Percentiles rank a stretch among this genome's conserved stretches.
Evolutionary conservation across 768 basidiomycete species (phyloP).

Genomic region (Albatrellus ellisii): DNA sequence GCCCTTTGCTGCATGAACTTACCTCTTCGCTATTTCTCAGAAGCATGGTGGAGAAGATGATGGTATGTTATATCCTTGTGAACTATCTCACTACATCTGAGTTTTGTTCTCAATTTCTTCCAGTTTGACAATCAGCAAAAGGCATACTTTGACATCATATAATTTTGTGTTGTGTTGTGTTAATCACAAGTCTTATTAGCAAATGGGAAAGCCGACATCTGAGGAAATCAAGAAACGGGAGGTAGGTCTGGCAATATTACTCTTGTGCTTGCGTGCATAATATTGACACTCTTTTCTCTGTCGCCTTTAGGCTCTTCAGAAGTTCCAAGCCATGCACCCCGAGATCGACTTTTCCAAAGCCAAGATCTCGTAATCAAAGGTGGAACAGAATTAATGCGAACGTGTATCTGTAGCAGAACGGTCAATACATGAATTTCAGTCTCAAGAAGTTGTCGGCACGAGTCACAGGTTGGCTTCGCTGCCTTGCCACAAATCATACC

Average conservation of each 20-base stretch:
- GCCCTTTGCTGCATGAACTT: neutral
- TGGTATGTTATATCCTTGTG: too few relatives aligned
- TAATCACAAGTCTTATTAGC: conserved; percentile 29
- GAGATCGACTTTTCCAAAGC: conserved; percentile 93
- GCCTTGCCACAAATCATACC: too few relatives aligned
- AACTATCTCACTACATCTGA: too few relatives aligned
- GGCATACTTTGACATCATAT: conserved; percentile 21
- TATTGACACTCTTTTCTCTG: conserved; percentile 1
- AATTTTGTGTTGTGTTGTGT: neutral
- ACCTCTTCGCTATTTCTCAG: conserved; percentile 36
- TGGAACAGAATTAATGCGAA: neutral
- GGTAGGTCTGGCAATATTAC: conserved; percentile 25
- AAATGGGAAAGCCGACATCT: conserved; percentile 93
- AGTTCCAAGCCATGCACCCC: conserved; percentile 83
- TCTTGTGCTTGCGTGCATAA: too few relatives aligned
- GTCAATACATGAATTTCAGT: too few relatives aligned
- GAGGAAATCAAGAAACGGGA: conserved; percentile 92
- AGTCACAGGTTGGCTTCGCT: too few relatives aligned
- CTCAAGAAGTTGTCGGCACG: too few relatives aligned
- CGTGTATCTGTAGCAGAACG: neutral
- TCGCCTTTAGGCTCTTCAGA: conserved; percentile 53
- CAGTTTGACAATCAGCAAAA: conserved; percentile 75
- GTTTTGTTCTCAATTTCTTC: too few relatives aligned
- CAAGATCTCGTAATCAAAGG: conserved; percentile 73
- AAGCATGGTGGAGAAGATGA: conserved; percentile 99